These are phyloP conservation scores for Pleurotus cornucopiae DNA, from an alignment of 768 basidiomycete species.

Conservation along the genomic window DNA sequence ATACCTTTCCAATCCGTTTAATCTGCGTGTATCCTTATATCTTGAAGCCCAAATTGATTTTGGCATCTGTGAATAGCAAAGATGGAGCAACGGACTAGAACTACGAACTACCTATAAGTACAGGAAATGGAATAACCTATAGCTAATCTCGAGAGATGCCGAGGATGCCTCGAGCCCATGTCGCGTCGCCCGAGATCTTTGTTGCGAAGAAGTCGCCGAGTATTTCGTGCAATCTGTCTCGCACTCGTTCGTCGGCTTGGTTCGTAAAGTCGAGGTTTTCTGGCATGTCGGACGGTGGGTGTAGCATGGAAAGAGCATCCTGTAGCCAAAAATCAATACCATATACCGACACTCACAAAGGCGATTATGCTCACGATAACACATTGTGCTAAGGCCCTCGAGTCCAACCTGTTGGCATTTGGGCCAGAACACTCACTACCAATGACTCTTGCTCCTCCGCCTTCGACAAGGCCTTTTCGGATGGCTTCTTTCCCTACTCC, in stretches of 20 bases:
- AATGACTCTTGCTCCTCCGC: conserved; percentile 73
- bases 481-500: conserved; percentile 85
- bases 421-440: conserved; percentile 56
- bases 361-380: conserved; percentile 46
- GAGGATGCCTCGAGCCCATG: conserved; percentile 62
- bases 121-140: not conserved
- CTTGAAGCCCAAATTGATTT: conserved; percentile 7
- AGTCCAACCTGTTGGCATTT: conserved; percentile 20
- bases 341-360: not conserved
- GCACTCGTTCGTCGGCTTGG: conserved; percentile 42
- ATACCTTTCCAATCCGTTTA: conserved; percentile 1
- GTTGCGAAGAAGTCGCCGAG: conserved; percentile 64
- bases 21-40: conserved; percentile 1
- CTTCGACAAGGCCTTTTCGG: conserved; percentile 75
- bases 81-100: not conserved
- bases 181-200: conserved; percentile 49
- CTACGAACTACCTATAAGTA: not conserved
- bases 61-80: not conserved
- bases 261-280: conserved; percentile 45
- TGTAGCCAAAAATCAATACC: conserved; percentile 16
- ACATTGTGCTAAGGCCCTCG: conserved; percentile 46
- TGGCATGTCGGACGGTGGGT: conserved; percentile 53
- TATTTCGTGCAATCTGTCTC: conserved; percentile 43
- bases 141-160: conserved; percentile 13
- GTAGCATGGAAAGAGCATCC: conserved; percentile 62